phyloP scores from a whole-genome alignment of 306 rosid species.

The Cucumis sativus region Cucumber_9930_V3 NC_026657.2:21140501-21141000 shows the following conservation, averaged over 20 bases:
- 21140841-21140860: neutral
- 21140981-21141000: too few species aligned
- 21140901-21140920: neutral
- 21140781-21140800: neutral
- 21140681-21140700: neutral
- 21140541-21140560: neutral
- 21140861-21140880: neutral
- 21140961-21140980: neutral
- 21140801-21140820: neutral
- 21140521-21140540: neutral
- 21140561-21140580: neutral
- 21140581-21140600: neutral
- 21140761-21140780: neutral
- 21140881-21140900: neutral
- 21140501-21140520: neutral
- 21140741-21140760: neutral
- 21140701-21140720: neutral
- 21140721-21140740: neutral
- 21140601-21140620: neutral
- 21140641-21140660: neutral
- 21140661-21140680: neutral
- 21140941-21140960: neutral
- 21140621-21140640: neutral
- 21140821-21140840: neutral
- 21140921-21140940: neutral